Evolutionary conservation across 768 basidiomycete genomes (phyloP), one percentile per base, ranked within the genome.

Genomic region (Favolaschia claudopus): DNA sequence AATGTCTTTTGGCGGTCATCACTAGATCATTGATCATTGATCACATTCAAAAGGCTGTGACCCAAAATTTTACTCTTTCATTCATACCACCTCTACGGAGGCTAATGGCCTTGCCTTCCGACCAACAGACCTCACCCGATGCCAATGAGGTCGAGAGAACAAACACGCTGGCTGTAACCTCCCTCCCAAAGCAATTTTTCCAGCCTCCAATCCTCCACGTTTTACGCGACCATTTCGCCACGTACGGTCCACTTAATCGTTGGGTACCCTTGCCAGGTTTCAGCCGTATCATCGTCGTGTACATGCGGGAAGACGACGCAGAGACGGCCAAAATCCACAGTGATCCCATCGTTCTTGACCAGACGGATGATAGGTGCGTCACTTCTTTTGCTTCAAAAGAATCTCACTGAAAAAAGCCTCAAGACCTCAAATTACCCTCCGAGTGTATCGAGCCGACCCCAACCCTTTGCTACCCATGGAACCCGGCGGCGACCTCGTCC

Each of bases 181-280:
- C 85, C 3, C 75, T 99, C 1, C 93, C 95, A 4, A 82, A 79
- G 31, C 76, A 82, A 1, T 93, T 95, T 73, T 96, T 98, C 77
- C 81, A 88, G 32, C 87, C 89, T 7, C 66, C 81, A 0, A 82
- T 91, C 59, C 80, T 95, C 24, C 74, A 82, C 12, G 83, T 90
- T 17, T 78, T 98, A 20, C 82, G 77, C 36, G 74, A 80, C 20
- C 89, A 96, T 69, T 98, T 99, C 70, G 78, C 77, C 4, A 69
- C 80, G 4, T 95, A 89, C 65, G 96, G 97, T 17, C 76, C 82
- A 24, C 86, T 99, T n/a, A 88, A 91, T 67, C 84, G 89, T 66
- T 99, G 96, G 95, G 93, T 91, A 1, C 94, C 95, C 4, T 74
- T 99, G 6, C 85, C 83, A 19, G 88, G 86, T 7, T 94, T 98